Conservation (phyloP, 1,139 yeast genomes). For the Scheffersomyces illinoinensis region DNA sequence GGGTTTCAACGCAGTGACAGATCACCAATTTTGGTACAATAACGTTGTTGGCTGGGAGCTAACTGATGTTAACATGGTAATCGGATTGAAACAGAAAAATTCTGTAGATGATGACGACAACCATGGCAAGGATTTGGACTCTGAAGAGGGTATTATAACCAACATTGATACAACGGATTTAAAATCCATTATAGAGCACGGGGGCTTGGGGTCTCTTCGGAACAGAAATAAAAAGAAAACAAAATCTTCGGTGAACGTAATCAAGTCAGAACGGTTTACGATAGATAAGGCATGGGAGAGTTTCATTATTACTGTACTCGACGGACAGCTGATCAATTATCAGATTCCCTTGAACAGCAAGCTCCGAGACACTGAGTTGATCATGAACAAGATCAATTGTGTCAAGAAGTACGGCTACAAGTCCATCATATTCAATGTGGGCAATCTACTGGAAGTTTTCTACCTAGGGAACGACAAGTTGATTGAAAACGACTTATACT, state of each 20-base stretch:
- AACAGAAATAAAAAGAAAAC: conserved; percentile 8
- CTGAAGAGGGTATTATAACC: conserved; percentile 14
- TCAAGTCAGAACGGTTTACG: conserved; percentile 3
- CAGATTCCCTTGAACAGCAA: conserved; percentile 54
- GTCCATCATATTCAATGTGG: conserved; percentile 72
- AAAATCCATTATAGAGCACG: conserved; percentile 16
- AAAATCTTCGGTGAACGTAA: neutral
- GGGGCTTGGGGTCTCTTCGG: conserved; percentile 25
- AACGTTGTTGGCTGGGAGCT: conserved; percentile 75
- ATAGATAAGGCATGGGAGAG: conserved; percentile 67
- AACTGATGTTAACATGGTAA: conserved; percentile 73
- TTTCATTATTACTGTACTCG: conserved; percentile 64
- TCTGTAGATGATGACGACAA: conserved; percentile 15
- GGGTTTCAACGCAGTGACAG: conserved; percentile 76
- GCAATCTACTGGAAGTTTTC: conserved; percentile 67
- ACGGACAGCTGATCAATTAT: conserved; percentile 61
- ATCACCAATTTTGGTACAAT: conserved; percentile 66
- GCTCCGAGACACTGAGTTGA: conserved; percentile 21
- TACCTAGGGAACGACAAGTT: conserved; percentile 65
- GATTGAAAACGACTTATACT: conserved; percentile 44
- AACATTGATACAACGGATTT: conserved; percentile 7
- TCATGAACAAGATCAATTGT: conserved; percentile 46
- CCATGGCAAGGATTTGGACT: conserved; percentile 7
- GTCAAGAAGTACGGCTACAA: conserved; percentile 71
- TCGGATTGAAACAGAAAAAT: conserved; percentile 62